phyloP scores from a whole-genome alignment of 352 stramenopile species.

The Pythium vanterpoolii region DNA sequence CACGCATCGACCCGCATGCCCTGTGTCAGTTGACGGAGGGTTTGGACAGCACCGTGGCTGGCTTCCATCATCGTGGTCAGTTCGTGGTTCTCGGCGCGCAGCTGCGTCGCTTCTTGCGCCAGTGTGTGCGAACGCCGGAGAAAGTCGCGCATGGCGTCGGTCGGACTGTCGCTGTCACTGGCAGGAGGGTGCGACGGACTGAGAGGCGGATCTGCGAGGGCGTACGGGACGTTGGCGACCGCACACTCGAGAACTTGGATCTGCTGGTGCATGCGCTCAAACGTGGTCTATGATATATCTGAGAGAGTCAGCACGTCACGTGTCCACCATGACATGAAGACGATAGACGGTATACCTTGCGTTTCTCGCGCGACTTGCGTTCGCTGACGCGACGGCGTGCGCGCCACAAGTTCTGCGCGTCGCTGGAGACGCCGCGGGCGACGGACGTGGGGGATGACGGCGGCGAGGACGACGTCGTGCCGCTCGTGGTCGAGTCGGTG shows the following conservation, averaged over 20 bases:
- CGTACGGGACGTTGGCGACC: background rate
- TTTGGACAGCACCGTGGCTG: background rate
- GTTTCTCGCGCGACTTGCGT: conserved; percentile 3
- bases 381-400: background rate
- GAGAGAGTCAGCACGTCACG: background rate
- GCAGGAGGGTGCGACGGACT: background rate
- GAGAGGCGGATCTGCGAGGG: background rate
- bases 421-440: background rate
- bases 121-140: background rate
- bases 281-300: background rate
- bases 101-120: background rate
- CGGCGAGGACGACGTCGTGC: too few species aligned
- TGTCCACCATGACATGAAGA: background rate
- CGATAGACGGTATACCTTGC: background rate
- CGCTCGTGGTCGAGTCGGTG: too few species aligned
- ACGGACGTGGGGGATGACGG: background rate
- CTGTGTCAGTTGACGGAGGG: background rate
- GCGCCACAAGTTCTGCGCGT: background rate
- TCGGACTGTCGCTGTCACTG: background rate
- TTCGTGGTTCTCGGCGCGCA: background rate
- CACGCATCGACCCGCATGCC: background rate
- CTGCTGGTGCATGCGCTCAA: conserved; percentile 6
- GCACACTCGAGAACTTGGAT: conserved; percentile 9
- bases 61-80: background rate
- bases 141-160: conserved; percentile 1